These are phyloP conservation scores for Aspergillus quadrilineatus DNA, from an alignment of 2,329 filamentous ascomycete genomes.

Conservation along the genomic window DNA sequence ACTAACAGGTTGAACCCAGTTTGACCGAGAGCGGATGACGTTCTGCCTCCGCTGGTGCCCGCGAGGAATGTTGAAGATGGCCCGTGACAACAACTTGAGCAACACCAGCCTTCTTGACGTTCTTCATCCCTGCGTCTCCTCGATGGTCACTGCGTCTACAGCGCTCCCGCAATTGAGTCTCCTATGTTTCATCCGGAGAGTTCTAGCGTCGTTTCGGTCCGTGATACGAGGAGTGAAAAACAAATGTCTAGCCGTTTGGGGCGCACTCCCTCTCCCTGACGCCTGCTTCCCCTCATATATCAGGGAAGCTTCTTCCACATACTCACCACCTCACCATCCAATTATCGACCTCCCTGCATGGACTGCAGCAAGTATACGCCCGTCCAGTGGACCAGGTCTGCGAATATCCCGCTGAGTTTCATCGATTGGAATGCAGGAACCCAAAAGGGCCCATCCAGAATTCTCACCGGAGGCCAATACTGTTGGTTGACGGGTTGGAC, in stretches of 20 bases:
- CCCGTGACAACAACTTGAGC: not conserved
- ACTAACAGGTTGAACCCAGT: not conserved
- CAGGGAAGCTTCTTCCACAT: slow-evolving; percentile 6
- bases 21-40: not conserved
- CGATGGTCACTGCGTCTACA: not conserved
- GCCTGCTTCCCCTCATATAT: not conserved
- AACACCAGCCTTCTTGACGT: not conserved
- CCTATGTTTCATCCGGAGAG: slow-evolving; percentile 1
- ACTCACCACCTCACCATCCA: not conserved
- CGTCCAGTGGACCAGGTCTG: slow-evolving; percentile 1
- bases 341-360: not conserved
- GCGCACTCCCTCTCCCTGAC: too few relatives aligned
- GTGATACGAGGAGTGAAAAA: not conserved
- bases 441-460: slow-evolving; percentile 15
- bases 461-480: slow-evolving; percentile 7
- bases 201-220: not conserved
- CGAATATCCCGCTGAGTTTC: slow-evolving; percentile 12
- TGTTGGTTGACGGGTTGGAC: slow-evolving; percentile 1
- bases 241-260: not conserved
- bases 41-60: not conserved
- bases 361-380: not conserved
- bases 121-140: not conserved
- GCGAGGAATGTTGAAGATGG: slow-evolving; percentile 1
- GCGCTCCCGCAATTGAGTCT: not conserved
- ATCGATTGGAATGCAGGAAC: slow-evolving; percentile 16